These are phyloP conservation scores for Phlyctochytrium planicorne DNA, from an alignment of 192 early-diverging fungal genomes.

Conservation along the genomic window DNA sequence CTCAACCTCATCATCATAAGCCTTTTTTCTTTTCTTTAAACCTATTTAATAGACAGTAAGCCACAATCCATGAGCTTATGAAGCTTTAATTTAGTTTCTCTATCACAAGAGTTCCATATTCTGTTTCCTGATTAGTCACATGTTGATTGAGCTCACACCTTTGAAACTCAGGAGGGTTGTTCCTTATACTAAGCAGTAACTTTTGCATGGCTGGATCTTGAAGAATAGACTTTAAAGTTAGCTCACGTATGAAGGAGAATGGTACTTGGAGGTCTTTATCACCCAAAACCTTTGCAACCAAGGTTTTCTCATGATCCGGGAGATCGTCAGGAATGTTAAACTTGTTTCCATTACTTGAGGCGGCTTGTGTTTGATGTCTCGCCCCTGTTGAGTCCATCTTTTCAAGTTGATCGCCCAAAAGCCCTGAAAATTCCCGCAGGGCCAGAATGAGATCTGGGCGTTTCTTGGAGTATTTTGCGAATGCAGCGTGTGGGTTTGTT, in stretches of 20 bases:
- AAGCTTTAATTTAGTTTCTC: constrained; percentile 20
- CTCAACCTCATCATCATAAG: too few species aligned
- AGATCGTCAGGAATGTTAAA: constrained; percentile 22
- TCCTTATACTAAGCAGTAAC: constrained; percentile 15
- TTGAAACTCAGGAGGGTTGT: constrained; percentile 21
- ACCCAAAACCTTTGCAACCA: constrained; percentile 28
- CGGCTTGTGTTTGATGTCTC: constrained; percentile 9
- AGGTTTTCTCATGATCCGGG: constrained; percentile 28
- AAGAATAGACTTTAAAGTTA: constrained; percentile 14
- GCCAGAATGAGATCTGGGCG: constrained; percentile 36
- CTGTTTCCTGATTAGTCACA: neutral
- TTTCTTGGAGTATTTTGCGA: constrained; percentile 27
- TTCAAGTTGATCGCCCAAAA: constrained; percentile 35
- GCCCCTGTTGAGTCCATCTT: constrained; percentile 13
- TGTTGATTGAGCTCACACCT: neutral
- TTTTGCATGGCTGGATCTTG: constrained; percentile 15
- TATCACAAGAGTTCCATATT: neutral
- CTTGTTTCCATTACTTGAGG: neutral
- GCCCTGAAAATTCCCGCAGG: constrained; percentile 39
- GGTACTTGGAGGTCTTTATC: constrained; percentile 27
- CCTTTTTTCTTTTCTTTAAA: too few species aligned
- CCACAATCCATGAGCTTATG: constrained; percentile 27
- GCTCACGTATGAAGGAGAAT: neutral
- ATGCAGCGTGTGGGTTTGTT: constrained; percentile 32
- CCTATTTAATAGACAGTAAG: constrained; percentile 20